Conservation (phyloP, 2,329 filamentous ascomycete genomes). For the Hirsutella thompsonii region DNA sequence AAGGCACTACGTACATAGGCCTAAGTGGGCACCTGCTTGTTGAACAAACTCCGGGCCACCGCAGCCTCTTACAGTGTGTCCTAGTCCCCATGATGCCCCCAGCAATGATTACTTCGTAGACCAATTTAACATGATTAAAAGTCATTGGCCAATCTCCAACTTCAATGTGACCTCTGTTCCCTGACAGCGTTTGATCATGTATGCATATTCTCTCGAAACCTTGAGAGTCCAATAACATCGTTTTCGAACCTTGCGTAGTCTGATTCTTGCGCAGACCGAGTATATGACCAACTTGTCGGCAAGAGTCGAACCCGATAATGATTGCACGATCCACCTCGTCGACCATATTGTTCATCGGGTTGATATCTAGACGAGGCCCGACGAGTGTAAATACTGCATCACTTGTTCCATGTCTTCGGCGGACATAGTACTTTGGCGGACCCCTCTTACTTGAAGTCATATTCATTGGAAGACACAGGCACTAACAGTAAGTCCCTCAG, state of each 20-base stretch:
- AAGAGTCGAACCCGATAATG: slow-evolving; percentile 23
- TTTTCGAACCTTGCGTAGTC: not conserved
- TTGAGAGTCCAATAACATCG: not conserved
- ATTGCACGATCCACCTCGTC: slow-evolving; percentile 15
- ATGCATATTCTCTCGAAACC: not conserved
- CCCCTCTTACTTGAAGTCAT: slow-evolving; percentile 1
- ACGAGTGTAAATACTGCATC: slow-evolving; percentile 19
- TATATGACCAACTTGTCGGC: slow-evolving; percentile 6
- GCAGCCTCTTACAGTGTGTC: not conserved
- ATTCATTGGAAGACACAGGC: not conserved
- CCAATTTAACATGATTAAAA: too few relatives aligned
- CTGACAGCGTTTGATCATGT: not conserved
- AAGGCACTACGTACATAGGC: too few relatives aligned
- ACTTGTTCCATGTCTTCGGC: slow-evolving; percentile 9
- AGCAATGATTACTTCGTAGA: too few relatives aligned
- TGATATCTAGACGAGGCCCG: slow-evolving; percentile 22
- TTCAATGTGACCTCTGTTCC: not conserved
- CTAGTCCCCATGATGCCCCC: too few relatives aligned
- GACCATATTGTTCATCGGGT: slow-evolving; percentile 20
- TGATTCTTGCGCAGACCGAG: not conserved
- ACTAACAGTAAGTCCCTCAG: not conserved
- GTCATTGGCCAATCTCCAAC: not conserved
- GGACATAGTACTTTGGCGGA: slow-evolving; percentile 1
- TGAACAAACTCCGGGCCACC: not conserved
- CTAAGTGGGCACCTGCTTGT: too few relatives aligned